Conservation (phyloP, 257 asterid genomes). For the Ehretia macrophylla region DNA sequence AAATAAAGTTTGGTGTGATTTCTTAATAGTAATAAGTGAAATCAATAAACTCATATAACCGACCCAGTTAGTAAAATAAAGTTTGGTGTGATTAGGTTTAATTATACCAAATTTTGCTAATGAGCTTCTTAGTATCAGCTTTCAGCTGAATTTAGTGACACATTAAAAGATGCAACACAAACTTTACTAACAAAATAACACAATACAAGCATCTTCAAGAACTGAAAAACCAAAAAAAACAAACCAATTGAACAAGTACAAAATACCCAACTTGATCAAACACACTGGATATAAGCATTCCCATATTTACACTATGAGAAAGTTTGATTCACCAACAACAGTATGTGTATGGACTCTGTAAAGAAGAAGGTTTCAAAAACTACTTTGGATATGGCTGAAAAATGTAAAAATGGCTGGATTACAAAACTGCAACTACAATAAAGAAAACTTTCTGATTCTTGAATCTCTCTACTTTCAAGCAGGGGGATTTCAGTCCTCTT, state of each 20-base stretch:
- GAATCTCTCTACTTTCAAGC: conserved; percentile 3
- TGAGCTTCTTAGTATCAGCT: not conserved
- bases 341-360: conserved; percentile 2
- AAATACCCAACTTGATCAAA: not conserved
- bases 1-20: too few relatives aligned
- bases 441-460: not conserved
- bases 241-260: not conserved
- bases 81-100: too few relatives aligned
- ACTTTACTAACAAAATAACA: not conserved
- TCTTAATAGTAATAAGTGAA: too few relatives aligned
- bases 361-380: not conserved
- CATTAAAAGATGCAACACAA: not conserved
- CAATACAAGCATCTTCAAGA: not conserved
- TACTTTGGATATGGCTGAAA: conserved; percentile 5
- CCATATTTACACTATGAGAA: conserved; percentile 9
- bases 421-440: not conserved
- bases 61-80: too few relatives aligned
- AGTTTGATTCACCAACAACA: conserved; percentile 1
- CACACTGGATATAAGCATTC: conserved; percentile 3
- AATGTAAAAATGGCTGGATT: too few relatives aligned
- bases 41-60: too few relatives aligned
- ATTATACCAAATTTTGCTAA: too few relatives aligned
- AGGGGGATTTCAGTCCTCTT: not conserved
- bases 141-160: not conserved
- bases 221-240: not conserved